phyloP scores from a whole-genome alignment of 441 rosid genomes.

The Omphalea diandra region DNA sequence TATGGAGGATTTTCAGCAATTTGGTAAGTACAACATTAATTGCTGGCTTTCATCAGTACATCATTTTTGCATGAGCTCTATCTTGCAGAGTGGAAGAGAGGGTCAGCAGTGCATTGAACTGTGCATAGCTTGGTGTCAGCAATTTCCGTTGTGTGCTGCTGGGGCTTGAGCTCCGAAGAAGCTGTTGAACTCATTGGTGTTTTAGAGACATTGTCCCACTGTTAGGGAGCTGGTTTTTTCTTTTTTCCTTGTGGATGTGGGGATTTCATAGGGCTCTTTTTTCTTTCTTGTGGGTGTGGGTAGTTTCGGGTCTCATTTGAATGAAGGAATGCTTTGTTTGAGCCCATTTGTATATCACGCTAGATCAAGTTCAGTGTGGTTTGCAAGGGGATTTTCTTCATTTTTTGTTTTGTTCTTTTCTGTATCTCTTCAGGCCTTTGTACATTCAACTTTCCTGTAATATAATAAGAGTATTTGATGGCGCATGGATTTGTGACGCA shows the following conservation, averaged over 20 bases:
- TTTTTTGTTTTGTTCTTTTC: not conserved
- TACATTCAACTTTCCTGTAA: not conserved
- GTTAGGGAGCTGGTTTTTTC: not conserved
- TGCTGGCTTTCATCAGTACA: constrained; percentile 31
- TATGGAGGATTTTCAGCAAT: constrained; percentile 17
- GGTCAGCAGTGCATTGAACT: constrained; percentile 9
- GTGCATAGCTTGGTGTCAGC: constrained; percentile 1
- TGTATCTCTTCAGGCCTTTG: not conserved
- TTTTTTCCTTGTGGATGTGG: not conserved
- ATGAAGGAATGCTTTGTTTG: not conserved
- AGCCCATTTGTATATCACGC: constrained; percentile 13
- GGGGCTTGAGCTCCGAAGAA: constrained; percentile 13
- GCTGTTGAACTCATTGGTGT: constrained; percentile 9
- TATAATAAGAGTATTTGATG: too few species aligned
- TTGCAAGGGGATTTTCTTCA: not conserved
- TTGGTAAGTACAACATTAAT: constrained; percentile 37
- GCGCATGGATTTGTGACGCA: too few species aligned
- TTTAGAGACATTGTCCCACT: constrained; percentile 14
- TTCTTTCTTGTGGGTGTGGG: not conserved
- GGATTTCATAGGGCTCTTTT: not conserved
- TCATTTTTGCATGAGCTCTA: constrained; percentile 8
- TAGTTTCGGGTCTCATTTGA: constrained; percentile 2
- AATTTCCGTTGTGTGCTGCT: not conserved
- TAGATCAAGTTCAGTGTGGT: constrained; percentile 10
- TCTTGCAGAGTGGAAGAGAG: constrained; percentile 4